phyloP scores from a whole-genome alignment of 148 eudicot genomes.

The Camellia sinensis region DNA sequence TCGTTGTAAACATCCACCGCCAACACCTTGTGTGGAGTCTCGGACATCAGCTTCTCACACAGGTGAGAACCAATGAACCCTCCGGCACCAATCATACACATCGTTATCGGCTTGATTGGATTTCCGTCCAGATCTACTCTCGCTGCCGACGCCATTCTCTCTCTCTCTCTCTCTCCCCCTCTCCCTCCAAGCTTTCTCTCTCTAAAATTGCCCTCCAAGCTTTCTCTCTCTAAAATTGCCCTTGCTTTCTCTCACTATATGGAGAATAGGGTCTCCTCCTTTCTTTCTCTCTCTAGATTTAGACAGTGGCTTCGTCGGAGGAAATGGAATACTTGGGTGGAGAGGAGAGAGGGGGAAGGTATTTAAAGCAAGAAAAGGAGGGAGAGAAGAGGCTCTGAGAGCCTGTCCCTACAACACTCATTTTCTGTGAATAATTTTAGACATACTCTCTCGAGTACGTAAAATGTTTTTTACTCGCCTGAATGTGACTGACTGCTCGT shows the following conservation, averaged over 20 bases:
- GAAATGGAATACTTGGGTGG: not conserved
- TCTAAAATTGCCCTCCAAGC: not conserved
- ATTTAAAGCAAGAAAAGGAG: constrained; percentile 14
- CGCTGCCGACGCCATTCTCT: constrained; percentile 37
- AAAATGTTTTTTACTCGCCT: too few relatives aligned
- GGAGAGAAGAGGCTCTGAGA: not conserved
- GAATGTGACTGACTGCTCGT: too few relatives aligned
- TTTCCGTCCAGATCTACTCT: constrained; percentile 94
- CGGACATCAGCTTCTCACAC: constrained; percentile 84
- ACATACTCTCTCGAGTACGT: too few relatives aligned
- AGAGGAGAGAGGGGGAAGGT: not conserved
- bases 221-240: not conserved
- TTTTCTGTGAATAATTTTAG: too few relatives aligned
- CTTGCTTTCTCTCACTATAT: not conserved
- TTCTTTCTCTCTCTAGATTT: not conserved
- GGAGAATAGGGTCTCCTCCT: too few relatives aligned
- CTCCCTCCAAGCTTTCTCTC: not conserved
- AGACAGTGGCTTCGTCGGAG: not conserved
- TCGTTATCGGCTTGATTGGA: constrained; percentile 58
- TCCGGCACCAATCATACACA: constrained; percentile 98
- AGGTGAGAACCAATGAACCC: constrained; percentile 97
- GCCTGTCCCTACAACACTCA: too few relatives aligned
- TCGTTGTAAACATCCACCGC: constrained; percentile 95
- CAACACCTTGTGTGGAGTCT: constrained; percentile 80
- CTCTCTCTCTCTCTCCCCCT: constrained; percentile 2